Evolutionary conservation across 352 stramenopile species (phyloP).

Genomic region (Globisporangium recalcitrans): DNA sequence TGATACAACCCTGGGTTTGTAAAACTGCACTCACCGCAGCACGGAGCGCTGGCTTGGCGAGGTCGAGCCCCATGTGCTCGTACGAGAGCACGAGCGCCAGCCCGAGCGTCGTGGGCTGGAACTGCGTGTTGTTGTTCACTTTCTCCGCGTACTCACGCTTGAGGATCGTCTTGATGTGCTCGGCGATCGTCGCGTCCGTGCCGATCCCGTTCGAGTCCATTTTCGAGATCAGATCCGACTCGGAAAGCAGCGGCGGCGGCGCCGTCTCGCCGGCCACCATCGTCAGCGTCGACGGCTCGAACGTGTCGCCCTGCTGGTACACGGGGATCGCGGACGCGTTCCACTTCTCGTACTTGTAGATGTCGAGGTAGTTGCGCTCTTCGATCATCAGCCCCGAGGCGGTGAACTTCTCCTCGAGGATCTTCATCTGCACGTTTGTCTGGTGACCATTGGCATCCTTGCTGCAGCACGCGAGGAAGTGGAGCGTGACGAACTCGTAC

Average conservation of each 20-base stretch:
- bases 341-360: constrained; percentile 95
- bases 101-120: constrained; percentile 89
- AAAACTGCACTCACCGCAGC: constrained; percentile 40
- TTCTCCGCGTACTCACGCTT: constrained; percentile 97
- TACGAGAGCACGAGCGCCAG: constrained; percentile 90
- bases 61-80: constrained; percentile 92
- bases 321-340: constrained; percentile 80
- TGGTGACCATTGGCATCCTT: constrained; percentile 90
- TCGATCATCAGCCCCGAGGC: constrained; percentile 88
- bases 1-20: not conserved
- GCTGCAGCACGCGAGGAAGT: constrained; percentile 99
- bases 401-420: constrained; percentile 85
- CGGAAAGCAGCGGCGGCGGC: constrained; percentile 86
- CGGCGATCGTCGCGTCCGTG: constrained; percentile 94
- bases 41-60: constrained; percentile 94
- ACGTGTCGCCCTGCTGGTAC: constrained; percentile 73
- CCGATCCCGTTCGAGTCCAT: constrained; percentile 95
- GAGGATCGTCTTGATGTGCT: constrained; percentile 99
- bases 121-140: constrained; percentile 90
- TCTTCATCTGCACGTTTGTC: constrained; percentile 86
- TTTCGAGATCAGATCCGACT: constrained; percentile 90
- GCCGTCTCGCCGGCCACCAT: constrained; percentile 75
- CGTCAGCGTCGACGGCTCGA: constrained; percentile 57
- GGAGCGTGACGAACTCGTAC: constrained; percentile 96
- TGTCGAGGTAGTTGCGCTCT: constrained; percentile 92